Base-by-base conservation (phyloP, 2,329 filamentous ascomycete genomes). In the Exophiala lecanii-corni region DNA sequence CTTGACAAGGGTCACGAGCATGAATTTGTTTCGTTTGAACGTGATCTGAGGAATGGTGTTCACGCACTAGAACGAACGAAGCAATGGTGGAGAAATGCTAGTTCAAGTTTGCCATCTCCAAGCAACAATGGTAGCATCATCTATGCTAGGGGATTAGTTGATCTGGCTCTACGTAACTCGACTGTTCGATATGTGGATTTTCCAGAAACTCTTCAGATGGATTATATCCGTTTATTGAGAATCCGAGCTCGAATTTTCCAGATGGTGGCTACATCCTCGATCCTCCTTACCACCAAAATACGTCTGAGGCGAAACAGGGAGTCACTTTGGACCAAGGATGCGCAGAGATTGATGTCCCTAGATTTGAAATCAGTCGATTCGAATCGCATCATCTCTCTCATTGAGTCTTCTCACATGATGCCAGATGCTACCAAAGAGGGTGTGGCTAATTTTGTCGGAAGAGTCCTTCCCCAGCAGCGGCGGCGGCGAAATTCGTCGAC, bases 281-380 rank as follows among this genome's bases (percentile, higher is more conserved):
- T 82, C 40, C 64, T 83, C 2, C 66, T 83, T 25, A 82, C 77
- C 0, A 78, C 79, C 6, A 83, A 83, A 64, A 82, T 81, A 45
- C 64, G 82, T 3, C 71, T 83, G 21, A 79, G 80, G 55, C 76
- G 79, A 5, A 79, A 82, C 57, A 74, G 78, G 4, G 75, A 80
- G 39, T 75, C 74, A 10, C 74, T 79, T 43, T 83, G 79, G 79
- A 81, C 80, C 55, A 66, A 69, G 2, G 76, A 82, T 57, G 76
- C 78, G 0, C 70, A 71, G 33, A 72, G 78, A 7, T 74, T 83
- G 43, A 72, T 78, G 68, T 71, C 67, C n/a, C 54, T 72, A 21
- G 65, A 69, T 31, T 30, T 54, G 13, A 20, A 48, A 28, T 50
- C 39, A 20, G 64, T 67, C 38, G 61, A 60, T 21, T 56, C 60